Base-by-base conservation (phyloP, 208 protist genomes). In the Leptomonas pyrrhocoris region DNA sequence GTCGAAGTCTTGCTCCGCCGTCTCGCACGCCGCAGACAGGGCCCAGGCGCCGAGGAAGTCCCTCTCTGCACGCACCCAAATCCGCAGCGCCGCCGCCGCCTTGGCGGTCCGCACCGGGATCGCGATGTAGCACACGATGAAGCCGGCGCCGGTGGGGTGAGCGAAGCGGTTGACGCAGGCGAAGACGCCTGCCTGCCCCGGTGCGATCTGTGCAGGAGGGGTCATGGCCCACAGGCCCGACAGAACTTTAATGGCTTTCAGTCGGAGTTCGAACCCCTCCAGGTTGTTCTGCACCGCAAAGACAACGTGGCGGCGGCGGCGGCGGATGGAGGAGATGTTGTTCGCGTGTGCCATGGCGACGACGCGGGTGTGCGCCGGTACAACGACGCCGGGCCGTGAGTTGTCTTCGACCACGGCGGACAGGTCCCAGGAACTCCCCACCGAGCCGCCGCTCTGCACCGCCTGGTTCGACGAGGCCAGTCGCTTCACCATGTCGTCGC, bases 101-200 rank as follows among this genome's bases (percentile, higher is more conserved):
- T 48, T 57, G 2, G 45, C n/a, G 15, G 42, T 69, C 5, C 50
- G 59, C 23, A 40, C 27, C 21, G 75, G 80, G 23, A 56, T 67
- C 16, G 73, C 78, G 15, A 77, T 43, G 69, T 94, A 95, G 72
- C 90, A 95, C 2, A 95, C 43, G 6, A 89, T 80, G 57, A 90
- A 93, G n/a, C 87, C 88, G 2, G 86, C 73, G 19, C 90, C 90
- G 0, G 90, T 95, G 11, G 86, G 90, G 9, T 79, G 81, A 6
- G 80, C 81, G 62, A 80, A 92, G 55, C 85, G 85, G 68, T 93
- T 95, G 3, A 84, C 70, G 58, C 80, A 90, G 6, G 86, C 88
- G 51, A 83, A 85, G 6, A 94, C 55, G 25, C 77, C 90, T 19
- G 73, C 74, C 21, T 56, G 58, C n/a, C 31, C 74, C 4, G 64